Percentiles rank a stretch among this genome's conserved stretches.
These are phyloP conservation scores for Pythium phragmitis DNA, from an alignment of 352 stramenopile genomes.

Conservation along the genomic window DNA sequence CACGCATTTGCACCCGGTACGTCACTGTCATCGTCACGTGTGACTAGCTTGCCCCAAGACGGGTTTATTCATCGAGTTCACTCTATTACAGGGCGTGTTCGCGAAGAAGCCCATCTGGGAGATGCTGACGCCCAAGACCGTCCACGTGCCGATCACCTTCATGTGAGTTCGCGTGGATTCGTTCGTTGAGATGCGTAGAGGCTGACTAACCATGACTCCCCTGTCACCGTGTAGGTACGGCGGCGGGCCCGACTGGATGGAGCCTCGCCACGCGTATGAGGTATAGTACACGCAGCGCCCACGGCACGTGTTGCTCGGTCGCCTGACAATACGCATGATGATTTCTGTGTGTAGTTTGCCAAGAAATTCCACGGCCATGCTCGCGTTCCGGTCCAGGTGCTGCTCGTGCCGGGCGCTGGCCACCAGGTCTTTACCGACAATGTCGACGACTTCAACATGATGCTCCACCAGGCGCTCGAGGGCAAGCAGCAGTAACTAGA, in stretches of 20 bases:
- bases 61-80: too few species aligned
- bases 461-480: slow-evolving; percentile 40
- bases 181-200: background rate
- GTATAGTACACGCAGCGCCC: slow-evolving; percentile 12
- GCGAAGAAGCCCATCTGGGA: slow-evolving; percentile 56
- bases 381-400: slow-evolving; percentile 34
- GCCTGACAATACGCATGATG: background rate
- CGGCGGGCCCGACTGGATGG: slow-evolving; percentile 72
- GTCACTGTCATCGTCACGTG: background rate
- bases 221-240: slow-evolving; percentile 33
- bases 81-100: slow-evolving; percentile 36
- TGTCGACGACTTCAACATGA: slow-evolving; percentile 54
- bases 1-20: slow-evolving; percentile 57
- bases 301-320: too few species aligned
- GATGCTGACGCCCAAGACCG: slow-evolving; percentile 49
- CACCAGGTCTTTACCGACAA: slow-evolving; percentile 35
- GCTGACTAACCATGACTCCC: background rate
- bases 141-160: slow-evolving; percentile 68
- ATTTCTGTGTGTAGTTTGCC: slow-evolving; percentile 22
- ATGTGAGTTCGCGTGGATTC: slow-evolving; percentile 29
- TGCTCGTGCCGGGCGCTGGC: background rate
- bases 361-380: slow-evolving; percentile 38
- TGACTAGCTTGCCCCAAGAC: too few species aligned
- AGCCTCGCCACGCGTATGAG: slow-evolving; percentile 48
- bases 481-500: slow-evolving; percentile 4